phyloP scores from a whole-genome alignment of 1,139 yeast species.

The Protomyces gravidus region DNA sequence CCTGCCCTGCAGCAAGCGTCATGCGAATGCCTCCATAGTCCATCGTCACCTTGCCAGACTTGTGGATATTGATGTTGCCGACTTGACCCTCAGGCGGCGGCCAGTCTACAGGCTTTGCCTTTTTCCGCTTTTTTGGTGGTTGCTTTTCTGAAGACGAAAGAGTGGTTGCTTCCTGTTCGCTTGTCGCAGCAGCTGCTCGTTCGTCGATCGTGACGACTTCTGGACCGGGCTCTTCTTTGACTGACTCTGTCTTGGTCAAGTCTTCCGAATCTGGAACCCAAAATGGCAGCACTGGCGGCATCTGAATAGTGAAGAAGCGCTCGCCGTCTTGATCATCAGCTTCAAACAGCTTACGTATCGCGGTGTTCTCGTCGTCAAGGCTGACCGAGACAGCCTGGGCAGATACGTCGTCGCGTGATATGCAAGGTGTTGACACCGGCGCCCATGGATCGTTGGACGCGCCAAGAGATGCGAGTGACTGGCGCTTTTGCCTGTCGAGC shows the following conservation, averaged over 20 bases:
- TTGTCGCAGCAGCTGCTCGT: neutral
- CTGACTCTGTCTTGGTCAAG: slow-evolving; percentile 29
- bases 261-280: slow-evolving; percentile 33
- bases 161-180: neutral
- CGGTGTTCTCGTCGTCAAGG: neutral
- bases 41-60: slow-evolving; percentile 74
- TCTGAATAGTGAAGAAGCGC: slow-evolving; percentile 57
- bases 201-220: slow-evolving; percentile 13
- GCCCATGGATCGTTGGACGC: neutral
- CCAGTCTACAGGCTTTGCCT: slow-evolving; percentile 25
- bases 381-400: neutral
- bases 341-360: slow-evolving; percentile 31
- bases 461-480: neutral
- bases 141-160: neutral
- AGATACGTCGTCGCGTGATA: neutral
- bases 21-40: slow-evolving; percentile 65
- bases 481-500: neutral
- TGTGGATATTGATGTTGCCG: slow-evolving; percentile 69
- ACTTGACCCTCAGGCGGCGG: slow-evolving; percentile 52
- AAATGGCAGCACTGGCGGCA: slow-evolving; percentile 69
- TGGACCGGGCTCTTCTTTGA: slow-evolving; percentile 4
- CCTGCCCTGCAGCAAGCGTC: slow-evolving; percentile 71
- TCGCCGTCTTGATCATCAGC: slow-evolving; percentile 42
- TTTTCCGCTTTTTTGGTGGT: slow-evolving; percentile 18
- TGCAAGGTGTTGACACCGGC: neutral